These are phyloP conservation scores for Xylariaceae sp. DNA, from an alignment of 2,329 filamentous ascomycete genomes.

Conservation along the genomic window DNA sequence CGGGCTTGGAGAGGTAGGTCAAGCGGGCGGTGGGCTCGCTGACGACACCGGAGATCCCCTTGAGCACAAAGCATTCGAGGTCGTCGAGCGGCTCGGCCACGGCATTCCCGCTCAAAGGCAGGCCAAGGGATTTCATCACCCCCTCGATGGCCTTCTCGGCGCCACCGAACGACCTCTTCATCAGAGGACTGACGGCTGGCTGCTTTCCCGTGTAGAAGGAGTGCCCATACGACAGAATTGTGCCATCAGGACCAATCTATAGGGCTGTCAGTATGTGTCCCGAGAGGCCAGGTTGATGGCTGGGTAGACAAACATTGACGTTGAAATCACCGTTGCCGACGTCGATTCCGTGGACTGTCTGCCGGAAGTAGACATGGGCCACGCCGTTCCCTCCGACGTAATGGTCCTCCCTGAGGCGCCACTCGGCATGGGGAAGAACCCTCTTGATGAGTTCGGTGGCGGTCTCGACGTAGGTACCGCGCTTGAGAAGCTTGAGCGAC, in stretches of 20 bases:
- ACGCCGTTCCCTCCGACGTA: slow-evolving; percentile 51
- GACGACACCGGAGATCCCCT: slow-evolving; percentile 42
- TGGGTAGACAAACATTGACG: slow-evolving; percentile 45
- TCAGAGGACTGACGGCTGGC: slow-evolving; percentile 34
- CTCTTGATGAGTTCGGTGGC: slow-evolving; percentile 40
- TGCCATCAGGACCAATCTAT: slow-evolving; percentile 47
- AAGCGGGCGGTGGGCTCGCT: slow-evolving; percentile 50
- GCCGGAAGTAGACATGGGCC: slow-evolving; percentile 53
- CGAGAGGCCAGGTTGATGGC: not conserved
- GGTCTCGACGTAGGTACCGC: slow-evolving; percentile 37
- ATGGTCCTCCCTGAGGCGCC: slow-evolving; percentile 47
- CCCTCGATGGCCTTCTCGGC: slow-evolving; percentile 39
- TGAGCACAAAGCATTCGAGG: slow-evolving; percentile 38
- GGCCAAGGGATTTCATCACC: slow-evolving; percentile 33
- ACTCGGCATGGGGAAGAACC: slow-evolving; percentile 34
- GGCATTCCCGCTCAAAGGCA: slow-evolving; percentile 37
- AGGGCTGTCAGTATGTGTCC: slow-evolving; percentile 5
- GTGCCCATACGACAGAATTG: slow-evolving; percentile 53
- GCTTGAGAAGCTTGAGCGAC: slow-evolving; percentile 25
- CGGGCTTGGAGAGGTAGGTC: slow-evolving; percentile 46
- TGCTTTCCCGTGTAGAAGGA: slow-evolving; percentile 39
- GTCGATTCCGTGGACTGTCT: slow-evolving; percentile 52
- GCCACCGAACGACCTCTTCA: slow-evolving; percentile 37
- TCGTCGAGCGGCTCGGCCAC: slow-evolving; percentile 33
- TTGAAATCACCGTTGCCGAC: slow-evolving; percentile 58